Percentiles rank a stretch among this genome's conserved stretches.
These are phyloP conservation scores for Starmerella powellii DNA, from an alignment of 805 yeast species.

Conservation along the genomic window DNA sequence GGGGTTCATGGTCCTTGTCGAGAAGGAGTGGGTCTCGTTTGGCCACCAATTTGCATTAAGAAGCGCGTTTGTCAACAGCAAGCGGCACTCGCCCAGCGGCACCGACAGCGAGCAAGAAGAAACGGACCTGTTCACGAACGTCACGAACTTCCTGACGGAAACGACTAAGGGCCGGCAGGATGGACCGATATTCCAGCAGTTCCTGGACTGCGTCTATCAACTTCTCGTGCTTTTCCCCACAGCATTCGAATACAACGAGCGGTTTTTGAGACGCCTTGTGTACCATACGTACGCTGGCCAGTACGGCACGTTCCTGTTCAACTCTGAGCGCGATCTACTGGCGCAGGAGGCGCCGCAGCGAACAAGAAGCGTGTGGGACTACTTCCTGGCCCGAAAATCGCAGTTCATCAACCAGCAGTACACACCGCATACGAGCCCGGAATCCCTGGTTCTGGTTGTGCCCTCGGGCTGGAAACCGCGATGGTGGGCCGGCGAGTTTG, in stretches of 20 bases:
- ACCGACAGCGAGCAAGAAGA: constrained; percentile 17
- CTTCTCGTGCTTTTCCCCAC: constrained; percentile 55
- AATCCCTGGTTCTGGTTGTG: constrained; percentile 19
- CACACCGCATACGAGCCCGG: constrained; percentile 13
- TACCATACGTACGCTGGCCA: constrained; percentile 91
- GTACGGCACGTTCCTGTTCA: constrained; percentile 77
- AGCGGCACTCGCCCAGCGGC: background rate
- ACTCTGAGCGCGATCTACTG: constrained; percentile 54
- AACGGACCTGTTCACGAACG: constrained; percentile 37
- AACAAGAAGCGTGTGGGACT: constrained; percentile 86
- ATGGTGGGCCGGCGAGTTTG: constrained; percentile 87
- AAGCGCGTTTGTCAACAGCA: constrained; percentile 11
- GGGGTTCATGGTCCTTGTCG: constrained; percentile 76
- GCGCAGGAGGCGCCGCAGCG: constrained; percentile 33
- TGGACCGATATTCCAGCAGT: constrained; percentile 93
- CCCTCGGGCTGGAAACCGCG: constrained; percentile 26
- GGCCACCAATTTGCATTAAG: constrained; percentile 85
- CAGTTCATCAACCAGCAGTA: constrained; percentile 56
- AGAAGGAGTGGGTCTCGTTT: constrained; percentile 91
- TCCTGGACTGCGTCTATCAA: constrained; percentile 81
- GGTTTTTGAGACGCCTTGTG: constrained; percentile 69
- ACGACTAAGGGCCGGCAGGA: constrained; percentile 33
- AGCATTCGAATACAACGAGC: constrained; percentile 74
- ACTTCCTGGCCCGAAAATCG: constrained; percentile 58
- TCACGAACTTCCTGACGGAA: constrained; percentile 31